Evolutionary conservation across 1,284 basidiomycete genomes (phyloP).

Genomic region (Marasmius oreades): DNA sequence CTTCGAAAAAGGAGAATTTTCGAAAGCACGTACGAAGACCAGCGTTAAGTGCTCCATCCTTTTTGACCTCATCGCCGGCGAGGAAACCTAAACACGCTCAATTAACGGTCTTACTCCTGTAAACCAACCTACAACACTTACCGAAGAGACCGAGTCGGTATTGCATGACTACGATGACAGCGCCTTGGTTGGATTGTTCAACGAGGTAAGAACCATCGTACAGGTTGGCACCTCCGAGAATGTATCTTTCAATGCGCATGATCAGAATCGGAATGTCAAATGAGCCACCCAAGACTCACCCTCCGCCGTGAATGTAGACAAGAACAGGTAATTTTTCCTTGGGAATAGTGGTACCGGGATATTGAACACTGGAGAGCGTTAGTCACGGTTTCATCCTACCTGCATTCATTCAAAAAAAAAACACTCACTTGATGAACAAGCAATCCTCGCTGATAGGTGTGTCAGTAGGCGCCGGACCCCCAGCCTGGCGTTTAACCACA

Average conservation of each 20-base stretch:
- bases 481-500: conserved; percentile 5
- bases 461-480: neutral
- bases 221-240: neutral
- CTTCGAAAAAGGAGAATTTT: neutral
- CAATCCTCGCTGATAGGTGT: conserved; percentile 26
- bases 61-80: conserved; percentile 22
- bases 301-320: conserved; percentile 24
- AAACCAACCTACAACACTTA: neutral
- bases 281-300: conserved; percentile 12
- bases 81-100: conserved; percentile 10
- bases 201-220: conserved; percentile 19
- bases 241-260: neutral
- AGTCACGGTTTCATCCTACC: neutral
- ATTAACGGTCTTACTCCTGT: neutral
- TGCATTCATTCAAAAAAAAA: too few species aligned
- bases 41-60: conserved; percentile 25
- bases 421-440: conserved; percentile 23
- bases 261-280: neutral
- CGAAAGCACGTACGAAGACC: conserved; percentile 20
- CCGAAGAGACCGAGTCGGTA: conserved; percentile 29
- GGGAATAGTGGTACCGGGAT: conserved; percentile 8
- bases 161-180: conserved; percentile 24
- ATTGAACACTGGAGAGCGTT: conserved; percentile 9
- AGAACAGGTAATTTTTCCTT: conserved; percentile 16
- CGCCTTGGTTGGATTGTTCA: conserved; percentile 15